Percentiles rank a stretch among this genome's conserved stretches.
phyloP scores from a whole-genome alignment of 1,139 yeast genomes.

The Saccharomyces hybrid region DNA sequence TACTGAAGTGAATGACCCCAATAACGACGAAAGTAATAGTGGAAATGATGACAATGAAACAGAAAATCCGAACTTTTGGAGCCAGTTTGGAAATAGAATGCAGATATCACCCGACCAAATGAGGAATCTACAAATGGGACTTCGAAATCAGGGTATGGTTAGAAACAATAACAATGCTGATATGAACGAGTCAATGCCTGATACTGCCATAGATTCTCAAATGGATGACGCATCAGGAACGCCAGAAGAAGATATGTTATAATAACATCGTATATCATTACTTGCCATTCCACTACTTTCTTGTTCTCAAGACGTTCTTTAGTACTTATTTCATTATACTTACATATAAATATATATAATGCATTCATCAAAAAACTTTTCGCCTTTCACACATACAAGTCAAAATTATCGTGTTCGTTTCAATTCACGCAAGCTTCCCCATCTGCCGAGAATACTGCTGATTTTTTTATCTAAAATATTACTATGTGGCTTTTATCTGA shows the following conservation, averaged over 20 bases:
- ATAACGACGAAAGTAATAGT: not conserved
- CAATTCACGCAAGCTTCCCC: too few relatives aligned
- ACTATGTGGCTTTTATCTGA: not conserved
- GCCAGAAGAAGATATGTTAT: constrained; percentile 26
- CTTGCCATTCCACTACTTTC: not conserved
- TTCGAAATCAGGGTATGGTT: constrained; percentile 13
- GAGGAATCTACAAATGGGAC: constrained; percentile 23
- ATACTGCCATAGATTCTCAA: constrained; percentile 11
- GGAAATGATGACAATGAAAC: constrained; percentile 9
- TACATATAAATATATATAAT: not conserved
- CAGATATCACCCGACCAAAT: constrained; percentile 23
- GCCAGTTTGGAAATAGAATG: constrained; percentile 17
- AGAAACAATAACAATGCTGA: not conserved
- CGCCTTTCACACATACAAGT: not conserved
- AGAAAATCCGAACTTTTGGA: constrained; percentile 18
- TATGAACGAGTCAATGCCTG: constrained; percentile 9
- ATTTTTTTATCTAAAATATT: too few relatives aligned
- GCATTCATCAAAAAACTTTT: not conserved
- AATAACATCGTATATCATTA: not conserved
- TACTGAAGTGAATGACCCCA: constrained; percentile 1
- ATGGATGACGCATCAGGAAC: constrained; percentile 23
- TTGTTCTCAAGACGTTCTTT: not conserved
- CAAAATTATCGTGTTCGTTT: not conserved
- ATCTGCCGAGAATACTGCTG: too few relatives aligned
- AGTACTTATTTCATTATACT: not conserved